Evolutionary conservation across 2,329 filamentous ascomycete species (phyloP).

Genomic region (Fusarium caatingaense): DNA sequence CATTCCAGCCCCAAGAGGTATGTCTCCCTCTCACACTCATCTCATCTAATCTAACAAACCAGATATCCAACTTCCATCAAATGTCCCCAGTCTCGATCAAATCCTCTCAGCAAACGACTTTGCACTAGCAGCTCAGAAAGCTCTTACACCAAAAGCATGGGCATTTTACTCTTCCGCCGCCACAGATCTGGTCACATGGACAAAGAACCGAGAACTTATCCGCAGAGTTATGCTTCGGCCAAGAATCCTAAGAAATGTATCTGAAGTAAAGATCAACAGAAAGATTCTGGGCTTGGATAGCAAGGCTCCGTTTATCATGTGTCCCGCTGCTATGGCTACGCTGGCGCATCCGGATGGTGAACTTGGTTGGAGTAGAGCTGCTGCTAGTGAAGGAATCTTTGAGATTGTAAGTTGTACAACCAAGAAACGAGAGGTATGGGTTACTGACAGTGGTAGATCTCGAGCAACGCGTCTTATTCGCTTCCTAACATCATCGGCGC

Average conservation of each 20-base stretch:
- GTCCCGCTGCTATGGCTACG: slow-evolving; percentile 72
- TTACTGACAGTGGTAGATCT: slow-evolving; percentile 30
- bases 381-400: slow-evolving; percentile 45
- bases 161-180: slow-evolving; percentile 76
- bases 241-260: slow-evolving; percentile 67
- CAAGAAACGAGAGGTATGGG: accelerated
- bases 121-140: slow-evolving; percentile 64
- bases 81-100: slow-evolving; percentile 34
- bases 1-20: slow-evolving; percentile 43
- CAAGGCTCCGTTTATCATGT: slow-evolving; percentile 70
- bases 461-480: slow-evolving; percentile 45
- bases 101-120: slow-evolving; percentile 64
- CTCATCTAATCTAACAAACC: background rate
- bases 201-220: slow-evolving; percentile 66
- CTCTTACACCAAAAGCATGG: slow-evolving; percentile 72
- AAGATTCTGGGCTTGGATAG: slow-evolving; percentile 64
- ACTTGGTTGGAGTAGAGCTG: slow-evolving; percentile 47
- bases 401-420: slow-evolving; percentile 39
- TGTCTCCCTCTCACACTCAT: background rate
- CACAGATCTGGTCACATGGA: slow-evolving; percentile 69
- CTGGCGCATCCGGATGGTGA: slow-evolving; percentile 75
- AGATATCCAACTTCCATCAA: slow-evolving; percentile 31
- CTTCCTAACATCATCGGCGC: slow-evolving; percentile 43
- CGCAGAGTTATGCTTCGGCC: slow-evolving; percentile 69
- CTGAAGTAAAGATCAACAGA: slow-evolving; percentile 60